Percentiles rank a stretch among this genome's conserved stretches.
Evolutionary conservation across 768 basidiomycete genomes (phyloP).

Genomic region (Macrocybe gigantea): DNA sequence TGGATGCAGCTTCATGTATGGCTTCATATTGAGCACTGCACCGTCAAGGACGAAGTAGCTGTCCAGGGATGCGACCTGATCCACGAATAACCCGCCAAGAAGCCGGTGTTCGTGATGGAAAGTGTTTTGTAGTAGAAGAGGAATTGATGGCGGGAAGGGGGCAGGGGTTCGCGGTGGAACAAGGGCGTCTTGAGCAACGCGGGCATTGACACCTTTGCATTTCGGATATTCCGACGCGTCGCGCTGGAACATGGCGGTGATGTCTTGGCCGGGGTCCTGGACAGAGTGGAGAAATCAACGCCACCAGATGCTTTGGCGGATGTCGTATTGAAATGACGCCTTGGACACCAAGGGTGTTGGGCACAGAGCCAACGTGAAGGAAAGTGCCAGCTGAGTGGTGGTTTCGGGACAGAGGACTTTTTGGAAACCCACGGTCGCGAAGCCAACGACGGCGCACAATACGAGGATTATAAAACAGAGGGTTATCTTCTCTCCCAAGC

Average conservation of each 20-base stretch:
- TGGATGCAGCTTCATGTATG: conserved; percentile 75
- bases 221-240: conserved; percentile 54
- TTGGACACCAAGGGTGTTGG: conserved; percentile 67
- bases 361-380: conserved; percentile 46
- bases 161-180: conserved; percentile 55
- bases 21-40: conserved; percentile 85
- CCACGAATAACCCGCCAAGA: conserved; percentile 84
- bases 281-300: conserved; percentile 56
- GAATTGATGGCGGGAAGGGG: conserved; percentile 57
- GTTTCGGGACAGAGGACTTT: conserved; percentile 81
- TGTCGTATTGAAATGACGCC: conserved; percentile 75
- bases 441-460: conserved; percentile 78
- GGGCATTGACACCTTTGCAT: conserved; percentile 59
- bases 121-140: conserved; percentile 55
- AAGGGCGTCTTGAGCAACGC: conserved; percentile 70
- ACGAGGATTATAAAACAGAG: conserved; percentile 82
- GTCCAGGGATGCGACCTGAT: conserved; percentile 64
- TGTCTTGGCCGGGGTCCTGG: conserved; percentile 74
- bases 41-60: conserved; percentile 91
- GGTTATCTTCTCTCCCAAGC: conserved; percentile 98
- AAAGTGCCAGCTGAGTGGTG: conserved; percentile 37
- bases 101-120: conserved; percentile 56
- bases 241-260: conserved; percentile 81
- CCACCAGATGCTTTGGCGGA: conserved; percentile 38
- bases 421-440: conserved; percentile 92